Conservation (phyloP, 2,329 filamentous ascomycete genomes). For the Phoma sp. region DNA sequence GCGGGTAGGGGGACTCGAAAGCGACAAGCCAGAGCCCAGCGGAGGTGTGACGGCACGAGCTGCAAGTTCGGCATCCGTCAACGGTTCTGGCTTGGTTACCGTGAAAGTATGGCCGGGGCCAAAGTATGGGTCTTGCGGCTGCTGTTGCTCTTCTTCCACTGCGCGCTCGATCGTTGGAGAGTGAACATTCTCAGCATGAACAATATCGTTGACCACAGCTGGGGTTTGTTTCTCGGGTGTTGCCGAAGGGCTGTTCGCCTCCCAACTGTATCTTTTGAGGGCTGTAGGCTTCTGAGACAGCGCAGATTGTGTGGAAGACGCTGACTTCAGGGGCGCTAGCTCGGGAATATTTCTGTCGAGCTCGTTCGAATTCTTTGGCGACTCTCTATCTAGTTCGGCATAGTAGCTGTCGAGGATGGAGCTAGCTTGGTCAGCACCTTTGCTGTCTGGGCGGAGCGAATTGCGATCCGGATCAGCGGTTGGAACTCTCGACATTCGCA, state of each 20-base stretch:
- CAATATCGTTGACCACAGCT: slow-evolving; percentile 9
- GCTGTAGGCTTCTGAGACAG: slow-evolving; percentile 27
- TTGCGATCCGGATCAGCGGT: slow-evolving; percentile 25
- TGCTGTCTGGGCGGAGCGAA: slow-evolving; percentile 36
- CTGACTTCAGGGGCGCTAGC: slow-evolving; percentile 11
- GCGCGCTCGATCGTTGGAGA: slow-evolving; percentile 23
- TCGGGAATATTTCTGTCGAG: slow-evolving; percentile 10
- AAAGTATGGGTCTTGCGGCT: slow-evolving; percentile 32
- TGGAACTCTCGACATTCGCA: slow-evolving; percentile 31
- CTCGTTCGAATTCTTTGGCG: slow-evolving; percentile 41
- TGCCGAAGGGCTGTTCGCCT: slow-evolving; percentile 25
- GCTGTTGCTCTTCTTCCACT: slow-evolving; percentile 25
- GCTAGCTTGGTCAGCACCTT: slow-evolving; percentile 59
- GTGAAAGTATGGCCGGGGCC: slow-evolving; percentile 36
- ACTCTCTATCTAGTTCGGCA: slow-evolving; percentile 54
- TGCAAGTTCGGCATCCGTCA: slow-evolving; percentile 25
- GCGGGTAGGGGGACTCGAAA: slow-evolving; percentile 25
- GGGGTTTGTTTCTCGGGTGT: slow-evolving; percentile 20
- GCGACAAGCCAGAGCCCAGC: slow-evolving; percentile 19
- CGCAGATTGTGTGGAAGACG: slow-evolving; percentile 18
- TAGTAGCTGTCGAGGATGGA: slow-evolving; percentile 71
- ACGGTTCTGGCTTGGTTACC: slow-evolving; percentile 29
- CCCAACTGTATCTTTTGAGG: slow-evolving; percentile 44
- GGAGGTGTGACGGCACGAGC: slow-evolving; percentile 24
- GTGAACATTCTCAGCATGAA: slow-evolving; percentile 12